These are phyloP conservation scores for Aspergillus cavernicola DNA, from an alignment of 495 filamentous ascomycete species.

Conservation along the genomic window DNA sequence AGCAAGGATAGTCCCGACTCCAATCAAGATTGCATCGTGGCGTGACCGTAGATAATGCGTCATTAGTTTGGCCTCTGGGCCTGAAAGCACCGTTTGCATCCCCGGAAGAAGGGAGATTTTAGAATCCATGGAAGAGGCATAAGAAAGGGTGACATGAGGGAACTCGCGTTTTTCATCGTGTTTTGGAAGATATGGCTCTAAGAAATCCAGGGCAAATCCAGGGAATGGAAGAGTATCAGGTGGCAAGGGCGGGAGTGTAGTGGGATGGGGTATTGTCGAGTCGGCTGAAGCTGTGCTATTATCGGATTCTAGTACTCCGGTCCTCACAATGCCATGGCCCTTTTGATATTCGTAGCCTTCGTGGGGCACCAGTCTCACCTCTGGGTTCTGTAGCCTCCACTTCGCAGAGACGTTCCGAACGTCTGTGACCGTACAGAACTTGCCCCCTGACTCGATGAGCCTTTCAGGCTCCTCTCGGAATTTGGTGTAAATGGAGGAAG, in stretches of 20 bases:
- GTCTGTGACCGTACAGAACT: conserved; percentile 48
- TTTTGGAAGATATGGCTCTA: conserved; percentile 46
- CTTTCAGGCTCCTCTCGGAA: conserved; percentile 47
- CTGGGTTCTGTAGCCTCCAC: conserved; percentile 50
- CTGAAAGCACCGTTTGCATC: conserved; percentile 73
- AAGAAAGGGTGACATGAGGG: conserved; percentile 72
- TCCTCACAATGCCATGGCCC: conserved; percentile 46
- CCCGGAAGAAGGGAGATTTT: conserved; percentile 71
- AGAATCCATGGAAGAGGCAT: conserved; percentile 84
- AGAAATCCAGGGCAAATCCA: conserved; percentile 39
- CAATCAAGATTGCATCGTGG: conserved; percentile 82
- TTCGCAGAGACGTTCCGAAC: conserved; percentile 50
- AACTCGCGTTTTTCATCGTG: conserved; percentile 27
- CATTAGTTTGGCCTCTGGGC: conserved; percentile 78
- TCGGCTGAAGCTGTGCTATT: conserved; percentile 12
- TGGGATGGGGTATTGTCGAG: conserved; percentile 13
- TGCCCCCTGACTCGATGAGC: conserved; percentile 47
- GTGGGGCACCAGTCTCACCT: conserved; percentile 43
- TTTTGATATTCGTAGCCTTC: conserved; percentile 52
- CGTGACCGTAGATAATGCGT: conserved; percentile 81
- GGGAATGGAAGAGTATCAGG: conserved; percentile 46
- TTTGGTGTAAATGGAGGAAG: conserved; percentile 50
- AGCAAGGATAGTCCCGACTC: conserved; percentile 74
- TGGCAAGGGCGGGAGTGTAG: conserved; percentile 29
- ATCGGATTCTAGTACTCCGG: conserved; percentile 16